phyloP scores from a whole-genome alignment of 208 protist genomes.

The Crithidia sp. region DNA sequence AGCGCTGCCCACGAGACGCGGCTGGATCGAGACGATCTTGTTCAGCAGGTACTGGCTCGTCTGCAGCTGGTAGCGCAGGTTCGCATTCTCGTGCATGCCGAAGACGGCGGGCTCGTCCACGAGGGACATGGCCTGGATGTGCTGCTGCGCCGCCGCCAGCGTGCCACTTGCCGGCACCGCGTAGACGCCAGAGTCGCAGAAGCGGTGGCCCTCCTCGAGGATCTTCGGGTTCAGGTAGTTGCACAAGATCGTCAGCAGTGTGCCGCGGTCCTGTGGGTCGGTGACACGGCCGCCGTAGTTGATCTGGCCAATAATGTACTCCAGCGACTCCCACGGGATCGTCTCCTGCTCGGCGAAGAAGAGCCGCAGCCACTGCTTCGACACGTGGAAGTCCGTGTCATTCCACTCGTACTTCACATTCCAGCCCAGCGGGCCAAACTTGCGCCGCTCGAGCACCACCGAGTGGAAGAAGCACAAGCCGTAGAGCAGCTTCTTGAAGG shows the following conservation, averaged over 20 bases:
- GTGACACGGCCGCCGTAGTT: slow-evolving; percentile 99
- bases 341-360: slow-evolving; percentile 95
- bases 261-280: slow-evolving; percentile 96
- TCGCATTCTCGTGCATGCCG: slow-evolving; percentile 97
- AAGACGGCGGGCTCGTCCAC: slow-evolving; percentile 96
- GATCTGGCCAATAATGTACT: slow-evolving; percentile 98
- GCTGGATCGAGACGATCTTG: slow-evolving; percentile 94
- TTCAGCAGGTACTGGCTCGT: slow-evolving; percentile 92
- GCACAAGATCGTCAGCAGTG: slow-evolving; percentile 91
- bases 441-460: slow-evolving; percentile 93
- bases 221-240: slow-evolving; percentile 87
- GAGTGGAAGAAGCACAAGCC: slow-evolving; percentile 98
- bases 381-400: slow-evolving; percentile 96
- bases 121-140: slow-evolving; percentile 89
- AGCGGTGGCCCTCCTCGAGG: slow-evolving; percentile 86
- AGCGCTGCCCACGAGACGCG: slow-evolving; percentile 57
- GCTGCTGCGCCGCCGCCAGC: slow-evolving; percentile 72
- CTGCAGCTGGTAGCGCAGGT: slow-evolving; percentile 95
- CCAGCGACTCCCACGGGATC: slow-evolving; percentile 97
- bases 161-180: slow-evolving; percentile 55
- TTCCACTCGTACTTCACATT: slow-evolving; percentile 99
- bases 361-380: slow-evolving; percentile 94
- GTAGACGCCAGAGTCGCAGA: slow-evolving; percentile 85
- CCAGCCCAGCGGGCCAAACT: slow-evolving; percentile 98
- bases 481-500: slow-evolving; percentile 96